Evolutionary conservation across 2,329 filamentous ascomycete species (phyloP).

Genomic region (Paramyrothecium sp.): DNA sequence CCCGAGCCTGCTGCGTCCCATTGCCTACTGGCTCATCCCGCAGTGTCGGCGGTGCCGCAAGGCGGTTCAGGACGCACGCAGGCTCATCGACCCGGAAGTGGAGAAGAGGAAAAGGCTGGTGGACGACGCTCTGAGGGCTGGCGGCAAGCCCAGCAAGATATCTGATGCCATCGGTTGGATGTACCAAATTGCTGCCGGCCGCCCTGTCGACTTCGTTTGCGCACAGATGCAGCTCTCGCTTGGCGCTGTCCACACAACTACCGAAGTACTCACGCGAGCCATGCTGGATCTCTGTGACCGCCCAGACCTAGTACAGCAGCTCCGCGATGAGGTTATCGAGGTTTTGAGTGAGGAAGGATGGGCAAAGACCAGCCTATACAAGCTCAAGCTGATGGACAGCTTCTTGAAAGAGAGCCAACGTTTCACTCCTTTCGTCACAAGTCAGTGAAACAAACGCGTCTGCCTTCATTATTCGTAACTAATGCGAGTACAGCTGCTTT

Average conservation of each 20-base stretch:
- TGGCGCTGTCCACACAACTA: conserved; percentile 54
- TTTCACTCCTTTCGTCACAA: conserved; percentile 1
- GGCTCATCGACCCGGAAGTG: conserved; percentile 35
- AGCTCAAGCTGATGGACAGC: conserved; percentile 7
- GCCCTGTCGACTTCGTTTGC: conserved; percentile 6
- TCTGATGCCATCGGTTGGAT: conserved; percentile 55
- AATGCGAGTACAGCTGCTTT: background rate
- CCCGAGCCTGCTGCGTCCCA: conserved; percentile 41
- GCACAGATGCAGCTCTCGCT: conserved; percentile 29
- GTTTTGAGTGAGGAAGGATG: conserved; percentile 22
- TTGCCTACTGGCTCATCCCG: conserved; percentile 44
- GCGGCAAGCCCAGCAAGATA: conserved; percentile 29
- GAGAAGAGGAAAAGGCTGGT: conserved; percentile 37
- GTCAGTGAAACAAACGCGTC: background rate
- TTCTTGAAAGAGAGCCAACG: conserved; percentile 8
- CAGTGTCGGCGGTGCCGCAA: conserved; percentile 29
- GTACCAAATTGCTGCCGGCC: conserved; percentile 39
- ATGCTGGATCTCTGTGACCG: conserved; percentile 35
- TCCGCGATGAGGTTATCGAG: conserved; percentile 38
- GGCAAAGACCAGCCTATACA: conserved; percentile 37
- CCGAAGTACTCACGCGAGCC: conserved; percentile 17
- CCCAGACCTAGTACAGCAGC: conserved; percentile 28
- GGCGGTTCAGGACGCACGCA: conserved; percentile 3
- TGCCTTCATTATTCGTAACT: background rate
- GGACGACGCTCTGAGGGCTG: background rate